Evolutionary conservation across 2,329 filamentous ascomycete species (phyloP), one percentile per base, ranked within the genome.

Genomic region (Penicillium sp.): DNA sequence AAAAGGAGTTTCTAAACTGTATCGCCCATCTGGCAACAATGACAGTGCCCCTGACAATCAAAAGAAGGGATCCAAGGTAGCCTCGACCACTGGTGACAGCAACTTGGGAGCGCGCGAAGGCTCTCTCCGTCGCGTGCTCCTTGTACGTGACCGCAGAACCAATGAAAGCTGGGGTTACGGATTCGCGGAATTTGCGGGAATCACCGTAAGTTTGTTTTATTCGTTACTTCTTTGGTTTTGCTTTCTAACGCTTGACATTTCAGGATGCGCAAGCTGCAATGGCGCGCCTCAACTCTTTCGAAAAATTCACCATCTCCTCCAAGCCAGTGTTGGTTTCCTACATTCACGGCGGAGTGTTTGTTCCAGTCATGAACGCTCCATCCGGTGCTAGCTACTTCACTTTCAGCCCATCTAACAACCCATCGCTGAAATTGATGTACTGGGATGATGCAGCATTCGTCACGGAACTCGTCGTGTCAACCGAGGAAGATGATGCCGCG

Each of bases 271-370:
- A 83, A 64, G 84, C 82, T 21, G 88, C 88, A 4, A 71, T 90
- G 62, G 75, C 78, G 21, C 87, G 88, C 57, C 84, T 85, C 58
- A 80, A 81, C 34, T 83, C 82, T 31, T 81, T 83, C 26, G 80
- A 87, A 10, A 84, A 82, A 43, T 91, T 91, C 61, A 88, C 84
- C 2, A 87, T 93, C 53, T 83, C 83, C 0, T 87, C 84, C 3
- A 84, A 82, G 56, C 79, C 82, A 0, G 84, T 88, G 15, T 76
- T 79, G 10, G 76, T 88, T 22, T 84, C 80, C 38, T 88, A 85
- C 57, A 89, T 90, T 34, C 87, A 93, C 57, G 81, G 86, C n/a
- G 87, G 87, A 5, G 87, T 93, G 3, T 93, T 94, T 61, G 80
- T 90, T 12, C 87, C 85, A 0, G 83, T 86, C 38, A 75, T 85